Conservation (phyloP, 768 basidiomycete species). For the Lanmaoa rubissima region DNA sequence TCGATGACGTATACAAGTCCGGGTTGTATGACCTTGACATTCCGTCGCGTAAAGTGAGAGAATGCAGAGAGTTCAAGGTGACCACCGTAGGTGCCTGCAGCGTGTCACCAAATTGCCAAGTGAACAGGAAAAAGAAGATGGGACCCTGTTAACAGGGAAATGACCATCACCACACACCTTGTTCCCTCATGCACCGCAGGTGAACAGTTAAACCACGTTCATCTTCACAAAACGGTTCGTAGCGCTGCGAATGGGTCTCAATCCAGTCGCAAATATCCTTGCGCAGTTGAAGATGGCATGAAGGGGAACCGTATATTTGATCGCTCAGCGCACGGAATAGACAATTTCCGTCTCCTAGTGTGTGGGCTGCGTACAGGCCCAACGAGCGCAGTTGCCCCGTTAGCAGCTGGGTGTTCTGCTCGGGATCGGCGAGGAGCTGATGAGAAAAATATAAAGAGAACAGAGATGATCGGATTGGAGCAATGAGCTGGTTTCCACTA, state of each 20-base stretch:
- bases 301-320: constrained; percentile 77
- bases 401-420: constrained; percentile 63
- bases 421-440: constrained; percentile 55
- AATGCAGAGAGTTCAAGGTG: constrained; percentile 94
- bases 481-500: constrained; percentile 16
- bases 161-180: constrained; percentile 44
- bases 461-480: constrained; percentile 13
- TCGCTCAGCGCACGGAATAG: constrained; percentile 89
- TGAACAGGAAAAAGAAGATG: constrained; percentile 11
- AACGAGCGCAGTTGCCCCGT: constrained; percentile 70
- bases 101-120: constrained; percentile 12
- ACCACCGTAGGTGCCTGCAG: constrained; percentile 81
- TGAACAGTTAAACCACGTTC: constrained; percentile 76
- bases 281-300: constrained; percentile 65
- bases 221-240: constrained; percentile 85
- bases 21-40: constrained; percentile 92
- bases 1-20: constrained; percentile 90
- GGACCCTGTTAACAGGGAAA: not conserved
- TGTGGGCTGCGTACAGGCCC: constrained; percentile 85
- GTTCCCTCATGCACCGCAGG: constrained; percentile 74
- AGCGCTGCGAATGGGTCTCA: constrained; percentile 61
- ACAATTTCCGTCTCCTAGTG: constrained; percentile 90
- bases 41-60: constrained; percentile 70
- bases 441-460: not conserved
- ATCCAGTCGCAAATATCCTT: constrained; percentile 84